These are phyloP conservation scores for Clarireedia hainanense DNA, from an alignment of 2,329 filamentous ascomycete species.

Conservation along the genomic window DNA sequence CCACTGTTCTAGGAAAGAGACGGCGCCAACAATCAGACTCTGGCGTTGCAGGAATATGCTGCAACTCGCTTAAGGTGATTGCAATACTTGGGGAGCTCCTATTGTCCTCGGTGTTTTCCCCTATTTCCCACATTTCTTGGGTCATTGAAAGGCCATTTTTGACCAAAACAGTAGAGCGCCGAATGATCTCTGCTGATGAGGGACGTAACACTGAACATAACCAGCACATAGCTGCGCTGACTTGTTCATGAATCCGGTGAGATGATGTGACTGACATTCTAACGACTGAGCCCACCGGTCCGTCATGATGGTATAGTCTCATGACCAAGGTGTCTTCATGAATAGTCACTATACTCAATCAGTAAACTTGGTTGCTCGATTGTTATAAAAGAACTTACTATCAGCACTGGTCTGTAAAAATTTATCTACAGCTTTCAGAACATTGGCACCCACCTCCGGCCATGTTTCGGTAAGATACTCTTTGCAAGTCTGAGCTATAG, in stretches of 20 bases:
- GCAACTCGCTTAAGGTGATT: background rate
- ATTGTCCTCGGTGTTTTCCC: too few relatives aligned
- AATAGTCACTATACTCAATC: too few relatives aligned
- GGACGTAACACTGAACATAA: background rate
- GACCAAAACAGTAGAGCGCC: background rate
- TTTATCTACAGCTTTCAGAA: background rate
- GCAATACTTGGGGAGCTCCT: too few relatives aligned
- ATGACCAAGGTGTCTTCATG: too few relatives aligned
- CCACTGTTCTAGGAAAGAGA: background rate
- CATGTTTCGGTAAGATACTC: background rate
- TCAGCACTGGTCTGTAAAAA: background rate
- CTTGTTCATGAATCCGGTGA: background rate
- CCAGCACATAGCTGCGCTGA: background rate
- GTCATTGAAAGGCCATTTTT: too few relatives aligned
- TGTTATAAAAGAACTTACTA: background rate
- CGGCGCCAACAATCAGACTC: constrained; percentile 4
- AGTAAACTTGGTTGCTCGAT: background rate
- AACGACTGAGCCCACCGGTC: background rate
- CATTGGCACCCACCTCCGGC: background rate
- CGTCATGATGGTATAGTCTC: too few relatives aligned
- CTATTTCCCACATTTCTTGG: too few relatives aligned
- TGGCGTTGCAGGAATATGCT: background rate
- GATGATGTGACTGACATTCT: background rate
- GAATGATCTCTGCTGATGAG: background rate
- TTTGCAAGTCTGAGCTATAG: background rate